Evolutionary conservation across 495 filamentous ascomycete species (phyloP).

Genomic region (Podospora australis): DNA sequence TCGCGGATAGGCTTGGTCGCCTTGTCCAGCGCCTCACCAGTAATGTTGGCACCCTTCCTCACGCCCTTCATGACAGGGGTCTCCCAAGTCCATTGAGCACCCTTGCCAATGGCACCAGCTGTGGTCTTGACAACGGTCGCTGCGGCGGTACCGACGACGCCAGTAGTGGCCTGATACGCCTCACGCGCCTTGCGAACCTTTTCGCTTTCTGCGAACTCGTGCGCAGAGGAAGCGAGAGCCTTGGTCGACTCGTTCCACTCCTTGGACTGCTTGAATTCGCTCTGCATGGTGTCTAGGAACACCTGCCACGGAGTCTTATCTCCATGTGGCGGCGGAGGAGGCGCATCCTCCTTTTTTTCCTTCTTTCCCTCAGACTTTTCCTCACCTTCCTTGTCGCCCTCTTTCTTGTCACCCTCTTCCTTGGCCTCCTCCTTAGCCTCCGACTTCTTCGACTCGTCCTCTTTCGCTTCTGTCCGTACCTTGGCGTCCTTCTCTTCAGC

Average conservation of each 20-base stretch:
- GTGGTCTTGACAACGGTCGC: constrained; percentile 76
- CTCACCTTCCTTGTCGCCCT: constrained; percentile 41
- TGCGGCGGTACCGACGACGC: constrained; percentile 64
- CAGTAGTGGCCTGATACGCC: constrained; percentile 77
- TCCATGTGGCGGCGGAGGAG: constrained; percentile 89
- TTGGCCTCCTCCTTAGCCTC: constrained; percentile 38
- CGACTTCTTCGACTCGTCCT: constrained; percentile 21
- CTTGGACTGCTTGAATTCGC: constrained; percentile 92
- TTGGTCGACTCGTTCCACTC: constrained; percentile 99
- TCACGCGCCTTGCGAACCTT: constrained; percentile 78
- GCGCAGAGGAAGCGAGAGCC: constrained; percentile 76
- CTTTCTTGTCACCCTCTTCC: constrained; percentile 42
- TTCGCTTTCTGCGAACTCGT: constrained; percentile 91
- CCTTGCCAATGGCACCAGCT: constrained; percentile 76
- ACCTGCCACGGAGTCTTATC: constrained; percentile 98
- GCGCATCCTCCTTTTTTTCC: constrained; percentile 63
- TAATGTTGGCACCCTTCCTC: constrained; percentile 74
- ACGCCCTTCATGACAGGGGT: constrained; percentile 87
- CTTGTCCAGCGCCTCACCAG: constrained; percentile 82
- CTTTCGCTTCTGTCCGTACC: constrained; percentile 26
- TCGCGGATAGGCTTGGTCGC: constrained; percentile 89
- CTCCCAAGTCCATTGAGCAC: constrained; percentile 95
- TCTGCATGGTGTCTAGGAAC: constrained; percentile 88
- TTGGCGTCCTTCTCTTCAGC: constrained; percentile 27
- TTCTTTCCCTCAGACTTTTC: constrained; percentile 38